Percentiles rank a stretch among this genome's conserved stretches.
phyloP scores from a whole-genome alignment of 2,329 filamentous ascomycete species.

The Hypoxylon sp. region DNA sequence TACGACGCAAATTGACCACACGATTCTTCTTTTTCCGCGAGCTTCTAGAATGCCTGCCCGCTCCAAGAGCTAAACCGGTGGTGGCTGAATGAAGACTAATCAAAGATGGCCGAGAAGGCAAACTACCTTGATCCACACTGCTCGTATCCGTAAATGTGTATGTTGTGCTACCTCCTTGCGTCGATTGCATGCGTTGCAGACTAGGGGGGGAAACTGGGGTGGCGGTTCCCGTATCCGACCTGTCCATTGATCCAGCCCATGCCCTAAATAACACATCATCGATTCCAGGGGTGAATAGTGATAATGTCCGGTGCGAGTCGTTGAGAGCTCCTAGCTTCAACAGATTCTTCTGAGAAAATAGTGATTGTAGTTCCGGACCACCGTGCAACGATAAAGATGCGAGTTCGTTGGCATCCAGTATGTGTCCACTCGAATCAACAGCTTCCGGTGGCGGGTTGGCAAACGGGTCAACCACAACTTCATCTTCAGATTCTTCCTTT shows the following conservation, averaged over 20 bases:
- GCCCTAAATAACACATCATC: slow-evolving; percentile 90
- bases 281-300: slow-evolving; percentile 91
- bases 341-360: slow-evolving; percentile 96
- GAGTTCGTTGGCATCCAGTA: slow-evolving; percentile 79
- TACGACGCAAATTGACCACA: slow-evolving; percentile 82
- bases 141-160: slow-evolving; percentile 81
- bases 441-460: slow-evolving; percentile 84
- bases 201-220: slow-evolving; percentile 63
- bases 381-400: slow-evolving; percentile 83
- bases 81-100: slow-evolving; percentile 70
- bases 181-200: slow-evolving; percentile 73
- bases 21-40: slow-evolving; percentile 85
- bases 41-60: slow-evolving; percentile 67
- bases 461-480: slow-evolving; percentile 80
- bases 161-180: slow-evolving; percentile 68
- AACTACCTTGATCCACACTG: slow-evolving; percentile 70
- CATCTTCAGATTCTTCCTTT: slow-evolving; percentile 62
- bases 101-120: slow-evolving; percentile 76
- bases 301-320: slow-evolving; percentile 90
- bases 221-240: slow-evolving; percentile 67
- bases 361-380: slow-evolving; percentile 82
- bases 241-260: slow-evolving; percentile 84
- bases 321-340: slow-evolving; percentile 83
- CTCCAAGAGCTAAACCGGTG: slow-evolving; percentile 72
- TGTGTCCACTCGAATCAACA: slow-evolving; percentile 82